Base-by-base conservation (phyloP, 108 stramenopile genomes). In the Pseudonitzschia multiseries region DNA sequence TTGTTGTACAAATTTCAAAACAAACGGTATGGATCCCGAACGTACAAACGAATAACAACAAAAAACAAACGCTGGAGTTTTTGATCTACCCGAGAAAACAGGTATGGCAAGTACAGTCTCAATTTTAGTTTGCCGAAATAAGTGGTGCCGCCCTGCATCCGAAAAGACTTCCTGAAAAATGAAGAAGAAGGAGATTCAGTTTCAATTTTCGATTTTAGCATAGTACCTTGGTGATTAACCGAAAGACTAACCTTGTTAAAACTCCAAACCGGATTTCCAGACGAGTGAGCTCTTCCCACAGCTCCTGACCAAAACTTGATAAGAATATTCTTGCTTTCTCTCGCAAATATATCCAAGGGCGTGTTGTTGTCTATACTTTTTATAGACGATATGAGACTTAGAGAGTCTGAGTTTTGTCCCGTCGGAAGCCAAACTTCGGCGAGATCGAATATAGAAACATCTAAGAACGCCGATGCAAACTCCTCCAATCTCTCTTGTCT, bases 401-500 rank as follows among this genome's bases (percentile, higher is more conserved):
- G 70, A 48, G 63, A 57, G 32, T 86, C 85, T 15, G 53, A 60
- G 20, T 77, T 63, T 22, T 60, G 68, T 46, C 74, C 78, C 20
- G 76, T 60, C 31, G 88, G 81, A 40, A 95, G 78, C 96, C 97
- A 98, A 22, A 95, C 82, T 75, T 98, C 98, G 14, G 95, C 92
- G 22, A 92, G 80, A 77, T 98, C 96, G 74, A 98, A 98, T 18
- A 97, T 93, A 26, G 94, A 94, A 84, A 98, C 92, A 26, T 90
- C 92, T 75, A 97, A 78, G 63, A 98, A 97, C 5, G 96, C 98
- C 28, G 71, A 74, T 9, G 90, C 80, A 80, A 98, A 97, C 72
- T 98, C 98, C 73, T 97, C 93, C 56, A 97, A 79, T 56, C 96
- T 85, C 29, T 91, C 83, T 61, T 77, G 65, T 12, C 78, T 66